Evolutionary conservation across 768 basidiomycete genomes (phyloP).

Genomic region (Ramaria sp.): DNA sequence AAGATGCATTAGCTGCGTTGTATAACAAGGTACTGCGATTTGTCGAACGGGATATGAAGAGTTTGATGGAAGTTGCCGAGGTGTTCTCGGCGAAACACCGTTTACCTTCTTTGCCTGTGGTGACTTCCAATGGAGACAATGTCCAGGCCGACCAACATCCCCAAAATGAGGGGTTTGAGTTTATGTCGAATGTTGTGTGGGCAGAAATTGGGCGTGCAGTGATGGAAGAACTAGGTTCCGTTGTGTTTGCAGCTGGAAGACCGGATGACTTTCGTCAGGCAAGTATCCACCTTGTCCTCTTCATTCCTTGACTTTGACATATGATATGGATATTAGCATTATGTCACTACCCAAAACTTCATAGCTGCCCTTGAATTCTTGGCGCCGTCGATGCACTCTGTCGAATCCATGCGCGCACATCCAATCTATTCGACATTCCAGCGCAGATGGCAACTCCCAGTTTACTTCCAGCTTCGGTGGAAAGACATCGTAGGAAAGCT

Average conservation of each 20-base stretch:
- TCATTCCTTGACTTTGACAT: neutral
- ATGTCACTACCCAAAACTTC: constrained; percentile 76
- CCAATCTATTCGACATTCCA: constrained; percentile 63
- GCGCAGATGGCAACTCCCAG: constrained; percentile 87
- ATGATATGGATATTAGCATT: constrained; percentile 41
- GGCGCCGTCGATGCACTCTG: constrained; percentile 61
- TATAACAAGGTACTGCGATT: constrained; percentile 79
- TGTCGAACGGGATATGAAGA: constrained; percentile 60
- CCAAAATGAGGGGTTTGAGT: constrained; percentile 47
- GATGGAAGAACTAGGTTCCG: constrained; percentile 70
- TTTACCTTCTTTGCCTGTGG: constrained; percentile 8
- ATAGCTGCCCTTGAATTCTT: constrained; percentile 72
- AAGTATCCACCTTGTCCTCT: constrained; percentile 13
- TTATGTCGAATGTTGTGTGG: constrained; percentile 86
- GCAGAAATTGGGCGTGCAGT: constrained; percentile 71
- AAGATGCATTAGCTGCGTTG: constrained; percentile 60
- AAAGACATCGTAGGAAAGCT: constrained; percentile 78
- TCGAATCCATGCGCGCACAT: constrained; percentile 63
- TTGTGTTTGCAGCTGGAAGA: constrained; percentile 85
- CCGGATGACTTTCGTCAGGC: constrained; percentile 88
- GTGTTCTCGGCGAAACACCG: constrained; percentile 31
- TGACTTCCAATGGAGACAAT: neutral
- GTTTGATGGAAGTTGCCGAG: constrained; percentile 71
- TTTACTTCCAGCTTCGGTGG: constrained; percentile 96
- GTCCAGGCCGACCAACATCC: constrained; percentile 10